A percentile compares a stretch with the other conserved stretches of the same genome.
phyloP scores from a whole-genome alignment of 2,329 filamentous ascomycete genomes.

The Hirsutella rhossiliensis region DNA sequence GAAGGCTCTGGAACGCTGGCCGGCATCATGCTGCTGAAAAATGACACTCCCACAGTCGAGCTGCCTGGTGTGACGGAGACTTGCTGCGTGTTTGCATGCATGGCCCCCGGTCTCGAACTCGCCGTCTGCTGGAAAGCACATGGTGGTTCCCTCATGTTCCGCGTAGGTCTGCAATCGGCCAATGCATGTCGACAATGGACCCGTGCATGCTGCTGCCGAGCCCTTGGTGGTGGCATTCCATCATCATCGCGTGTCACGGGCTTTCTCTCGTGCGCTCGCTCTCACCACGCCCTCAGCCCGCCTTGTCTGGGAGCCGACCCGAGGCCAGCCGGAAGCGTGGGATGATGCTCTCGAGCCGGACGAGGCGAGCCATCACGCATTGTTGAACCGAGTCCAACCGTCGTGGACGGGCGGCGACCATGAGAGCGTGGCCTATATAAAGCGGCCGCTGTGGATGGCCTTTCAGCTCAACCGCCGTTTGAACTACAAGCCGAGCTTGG shows the following conservation, averaged over 20 bases:
- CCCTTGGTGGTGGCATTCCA: neutral
- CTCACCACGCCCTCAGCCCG: neutral
- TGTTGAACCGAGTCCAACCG: neutral
- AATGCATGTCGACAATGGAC: neutral
- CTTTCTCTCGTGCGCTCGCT: neutral
- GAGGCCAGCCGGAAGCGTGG: no score
- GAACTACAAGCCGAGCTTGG: neutral
- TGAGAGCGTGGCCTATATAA: neutral
- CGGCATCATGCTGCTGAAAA: no score
- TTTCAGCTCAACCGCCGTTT: neutral
- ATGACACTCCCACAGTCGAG: no score
- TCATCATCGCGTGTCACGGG: neutral
- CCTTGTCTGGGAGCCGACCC: no score
- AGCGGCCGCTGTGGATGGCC: neutral
- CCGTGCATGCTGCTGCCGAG: neutral
- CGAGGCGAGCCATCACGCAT: neutral
- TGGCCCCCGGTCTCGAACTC: no score
- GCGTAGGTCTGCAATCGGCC: neutral
- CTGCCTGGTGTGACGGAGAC: no score
- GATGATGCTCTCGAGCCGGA: neutral
- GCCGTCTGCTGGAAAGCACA: no score
- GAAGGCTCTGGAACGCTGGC: no score
- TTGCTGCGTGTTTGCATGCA: no score
- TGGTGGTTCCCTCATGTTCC: no score
- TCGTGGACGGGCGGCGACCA: no score